Conservation (phyloP, 345 rosid species). For the Corymbia maculata region DNA sequence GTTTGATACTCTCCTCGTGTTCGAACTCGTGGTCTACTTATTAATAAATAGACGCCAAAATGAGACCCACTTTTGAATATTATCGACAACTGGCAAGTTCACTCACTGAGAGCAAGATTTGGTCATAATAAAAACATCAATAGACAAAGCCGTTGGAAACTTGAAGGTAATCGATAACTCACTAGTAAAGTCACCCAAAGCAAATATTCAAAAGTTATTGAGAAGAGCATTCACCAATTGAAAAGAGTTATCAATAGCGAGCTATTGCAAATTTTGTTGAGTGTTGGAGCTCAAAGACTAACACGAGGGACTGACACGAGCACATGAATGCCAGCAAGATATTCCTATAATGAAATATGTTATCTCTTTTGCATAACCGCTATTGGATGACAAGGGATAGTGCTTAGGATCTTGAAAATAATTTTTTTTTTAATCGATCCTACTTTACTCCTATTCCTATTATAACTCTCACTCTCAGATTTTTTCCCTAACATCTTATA, state of each 20-base stretch:
- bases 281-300: neutral
- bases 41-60: neutral
- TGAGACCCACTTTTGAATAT: neutral
- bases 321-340: no score
- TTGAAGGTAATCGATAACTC: neutral
- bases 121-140: no score
- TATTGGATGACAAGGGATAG: neutral
- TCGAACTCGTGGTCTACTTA: neutral
- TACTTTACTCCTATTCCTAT: no score
- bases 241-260: neutral
- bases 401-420: neutral
- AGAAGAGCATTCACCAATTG: neutral
- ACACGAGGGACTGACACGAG: no score
- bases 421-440: no score
- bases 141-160: neutral
- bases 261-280: neutral
- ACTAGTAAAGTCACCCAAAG: neutral
- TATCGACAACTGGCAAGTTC: neutral
- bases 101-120: neutral
- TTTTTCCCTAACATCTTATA: no score
- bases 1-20: neutral
- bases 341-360: neutral
- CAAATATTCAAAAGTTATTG: neutral
- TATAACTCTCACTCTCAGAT: no score
- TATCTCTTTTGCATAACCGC: neutral